These are phyloP conservation scores for Pythium vanterpoolii DNA, from an alignment of 352 stramenopile genomes.

Conservation along the genomic window DNA sequence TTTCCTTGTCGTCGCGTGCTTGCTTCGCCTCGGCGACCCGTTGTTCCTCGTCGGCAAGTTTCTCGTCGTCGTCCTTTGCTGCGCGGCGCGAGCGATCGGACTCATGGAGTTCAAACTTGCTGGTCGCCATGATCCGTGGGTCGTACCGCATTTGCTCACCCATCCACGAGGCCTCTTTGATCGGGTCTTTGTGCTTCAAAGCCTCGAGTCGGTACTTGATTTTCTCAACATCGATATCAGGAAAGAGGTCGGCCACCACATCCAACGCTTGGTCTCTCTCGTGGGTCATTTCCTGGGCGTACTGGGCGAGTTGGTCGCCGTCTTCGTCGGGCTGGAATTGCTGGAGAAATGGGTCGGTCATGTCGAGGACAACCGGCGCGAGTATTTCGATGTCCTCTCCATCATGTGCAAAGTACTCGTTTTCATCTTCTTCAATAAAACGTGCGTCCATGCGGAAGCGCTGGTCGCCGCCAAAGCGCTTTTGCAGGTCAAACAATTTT, in stretches of 20 bases:
- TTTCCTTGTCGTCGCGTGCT: conserved; percentile 40
- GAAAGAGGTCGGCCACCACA: conserved; percentile 56
- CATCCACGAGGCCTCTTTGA: conserved; percentile 82
- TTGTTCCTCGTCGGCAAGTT: conserved; percentile 25
- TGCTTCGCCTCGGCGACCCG: conserved; percentile 17
- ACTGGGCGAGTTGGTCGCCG: conserved; percentile 26
- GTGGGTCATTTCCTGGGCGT: conserved; percentile 39
- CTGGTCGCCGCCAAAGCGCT: conserved; percentile 71
- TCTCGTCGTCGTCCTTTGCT: conserved; percentile 13
- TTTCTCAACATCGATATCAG: conserved; percentile 61
- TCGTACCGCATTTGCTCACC: conserved; percentile 70
- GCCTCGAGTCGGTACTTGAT: conserved; percentile 50
- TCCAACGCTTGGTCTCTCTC: conserved; percentile 55
- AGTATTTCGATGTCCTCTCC: conserved; percentile 25
- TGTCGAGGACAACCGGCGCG: conserved; percentile 10
- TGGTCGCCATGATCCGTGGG: conserved; percentile 34
- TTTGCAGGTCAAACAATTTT: conserved; percentile 81
- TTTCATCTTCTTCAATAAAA: conserved; percentile 66
- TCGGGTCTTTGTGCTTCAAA: conserved; percentile 46
- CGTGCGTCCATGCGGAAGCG: conserved; percentile 75
- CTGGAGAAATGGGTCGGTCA: conserved; percentile 35
- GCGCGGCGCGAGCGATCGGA: conserved; percentile 12
- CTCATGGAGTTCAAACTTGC: conserved; percentile 53
- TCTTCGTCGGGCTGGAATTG: conserved; percentile 47
- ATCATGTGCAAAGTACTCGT: conserved; percentile 38